Evolutionary conservation across 352 stramenopile species (phyloP), one percentile per base, ranked within the genome.

Genomic region (Phytophthora kernoviae): DNA sequence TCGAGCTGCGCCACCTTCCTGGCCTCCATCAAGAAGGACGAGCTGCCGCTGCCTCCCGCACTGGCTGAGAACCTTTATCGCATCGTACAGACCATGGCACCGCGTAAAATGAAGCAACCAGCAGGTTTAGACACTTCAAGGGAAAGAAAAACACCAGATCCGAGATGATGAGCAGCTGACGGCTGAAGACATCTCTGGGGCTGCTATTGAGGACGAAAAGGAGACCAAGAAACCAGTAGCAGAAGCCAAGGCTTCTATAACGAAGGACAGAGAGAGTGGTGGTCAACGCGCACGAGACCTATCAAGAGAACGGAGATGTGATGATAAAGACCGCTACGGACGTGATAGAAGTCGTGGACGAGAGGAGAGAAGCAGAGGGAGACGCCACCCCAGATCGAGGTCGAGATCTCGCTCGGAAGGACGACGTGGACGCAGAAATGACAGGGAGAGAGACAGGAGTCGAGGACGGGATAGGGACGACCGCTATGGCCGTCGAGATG

Each of bases 81-180:
- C 56, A 88, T 93, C 48, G 84, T 93, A n/a, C 79, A 88, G 50
- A 79, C 84, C 9, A 93, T 93, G 84, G 78, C 81, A 40, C 81
- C 81, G 26, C 68, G 44, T 17, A 88, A 87, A 60, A 73, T 73
- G 68, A 73, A 70, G 27, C 52, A 63, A 21, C 7, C 7, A 3
- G 56, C 62, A 1, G 39, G 36, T 3, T 4, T 5, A 2, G 41
- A 44, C 30, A 52, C 57, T 30, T 22, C 15, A 49, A 53, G 5
- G 22, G 6, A 0, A 61, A 54, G 49, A 43, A 67, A 30, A 66
- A 34, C 63, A 87, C 56, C 55, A 56, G 41, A 88, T 87, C 47
- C 45, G 53, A 50, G 77, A 87, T n/a, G 75, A 87, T 46, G 81
- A 89, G 57, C 70, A 88, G 60, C 79, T 91, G 50, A 93, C 76